Conservation (phyloP, 176 grass and related monocot genomes). For the Pharus latifolius region DNA sequence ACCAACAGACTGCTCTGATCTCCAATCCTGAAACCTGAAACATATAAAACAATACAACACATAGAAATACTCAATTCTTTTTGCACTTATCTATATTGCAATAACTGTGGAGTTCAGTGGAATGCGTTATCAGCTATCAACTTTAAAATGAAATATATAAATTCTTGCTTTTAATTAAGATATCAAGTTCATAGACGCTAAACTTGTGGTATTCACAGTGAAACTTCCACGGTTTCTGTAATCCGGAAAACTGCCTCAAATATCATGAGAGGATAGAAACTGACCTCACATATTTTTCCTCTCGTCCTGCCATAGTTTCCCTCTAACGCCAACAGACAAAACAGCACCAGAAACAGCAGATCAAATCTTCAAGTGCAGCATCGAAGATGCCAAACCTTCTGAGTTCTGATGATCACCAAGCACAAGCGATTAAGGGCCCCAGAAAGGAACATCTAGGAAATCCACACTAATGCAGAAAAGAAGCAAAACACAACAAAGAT, state of each 20-base stretch:
- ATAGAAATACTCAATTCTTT: not conserved
- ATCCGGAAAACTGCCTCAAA: no score
- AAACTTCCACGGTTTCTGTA: no score
- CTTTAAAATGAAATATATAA: not conserved
- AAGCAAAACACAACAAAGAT: no score
- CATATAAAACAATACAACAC: not conserved
- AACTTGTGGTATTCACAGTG: not conserved
- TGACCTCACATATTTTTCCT: conserved; percentile 59
- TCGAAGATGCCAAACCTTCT: not conserved
- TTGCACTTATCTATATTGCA: not conserved
- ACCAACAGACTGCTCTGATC: conserved; percentile 46
- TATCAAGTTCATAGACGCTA: not conserved
- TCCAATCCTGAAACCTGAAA: conserved; percentile 77
- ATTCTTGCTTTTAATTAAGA: not conserved
- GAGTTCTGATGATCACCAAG: conserved; percentile 2
- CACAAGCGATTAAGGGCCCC: not conserved
- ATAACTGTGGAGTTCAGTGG: not conserved
- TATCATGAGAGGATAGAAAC: not conserved
- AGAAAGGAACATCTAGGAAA: not conserved
- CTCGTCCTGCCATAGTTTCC: conserved; percentile 29
- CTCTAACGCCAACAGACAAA: not conserved
- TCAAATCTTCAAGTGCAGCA: conserved; percentile 20
- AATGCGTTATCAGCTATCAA: not conserved
- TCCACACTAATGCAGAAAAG: no score
- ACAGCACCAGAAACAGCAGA: not conserved